Percentiles rank a stretch among this genome's conserved stretches.
These are phyloP conservation scores for Pythium rishiriense DNA, from an alignment of 352 stramenopile species.

Conservation along the genomic window DNA sequence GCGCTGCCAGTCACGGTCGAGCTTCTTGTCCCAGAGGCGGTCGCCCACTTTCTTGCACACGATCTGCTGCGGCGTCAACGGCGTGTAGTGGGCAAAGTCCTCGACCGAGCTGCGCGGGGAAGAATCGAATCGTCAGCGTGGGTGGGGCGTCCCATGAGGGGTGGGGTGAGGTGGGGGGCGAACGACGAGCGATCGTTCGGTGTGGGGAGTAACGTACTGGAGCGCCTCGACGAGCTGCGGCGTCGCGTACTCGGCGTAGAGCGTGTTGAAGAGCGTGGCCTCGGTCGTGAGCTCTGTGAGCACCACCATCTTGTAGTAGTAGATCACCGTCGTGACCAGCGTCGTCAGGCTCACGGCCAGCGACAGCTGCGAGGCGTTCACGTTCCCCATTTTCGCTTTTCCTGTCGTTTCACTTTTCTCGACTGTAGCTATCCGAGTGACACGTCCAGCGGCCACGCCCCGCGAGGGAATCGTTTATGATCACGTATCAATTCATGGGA, in stretches of 20 bases:
- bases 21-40: constrained; percentile 48
- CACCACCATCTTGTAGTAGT: constrained; percentile 76
- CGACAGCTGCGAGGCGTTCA: constrained; percentile 33
- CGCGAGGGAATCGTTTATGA: not conserved
- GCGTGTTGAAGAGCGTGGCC: constrained; percentile 71
- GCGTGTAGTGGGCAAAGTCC: constrained; percentile 43
- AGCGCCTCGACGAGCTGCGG: constrained; percentile 59
- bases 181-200: not conserved
- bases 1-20: constrained; percentile 68
- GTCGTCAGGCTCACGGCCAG: constrained; percentile 54
- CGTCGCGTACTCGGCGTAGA: constrained; percentile 70
- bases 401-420: not conserved
- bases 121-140: not conserved
- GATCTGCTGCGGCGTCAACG: constrained; percentile 44
- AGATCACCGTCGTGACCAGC: constrained; percentile 59
- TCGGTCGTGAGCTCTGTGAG: constrained; percentile 74
- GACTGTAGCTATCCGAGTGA: constrained; percentile 11
- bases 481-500: not conserved
- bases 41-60: constrained; percentile 39
- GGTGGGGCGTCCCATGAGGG: not conserved
- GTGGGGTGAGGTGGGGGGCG: too few species aligned
- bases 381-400: constrained; percentile 18
- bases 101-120: constrained; percentile 46
- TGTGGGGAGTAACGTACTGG: constrained; percentile 32
- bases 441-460: not conserved